phyloP scores from a whole-genome alignment of 129 eudicot genomes.

The Deinandra increscens region DNA sequence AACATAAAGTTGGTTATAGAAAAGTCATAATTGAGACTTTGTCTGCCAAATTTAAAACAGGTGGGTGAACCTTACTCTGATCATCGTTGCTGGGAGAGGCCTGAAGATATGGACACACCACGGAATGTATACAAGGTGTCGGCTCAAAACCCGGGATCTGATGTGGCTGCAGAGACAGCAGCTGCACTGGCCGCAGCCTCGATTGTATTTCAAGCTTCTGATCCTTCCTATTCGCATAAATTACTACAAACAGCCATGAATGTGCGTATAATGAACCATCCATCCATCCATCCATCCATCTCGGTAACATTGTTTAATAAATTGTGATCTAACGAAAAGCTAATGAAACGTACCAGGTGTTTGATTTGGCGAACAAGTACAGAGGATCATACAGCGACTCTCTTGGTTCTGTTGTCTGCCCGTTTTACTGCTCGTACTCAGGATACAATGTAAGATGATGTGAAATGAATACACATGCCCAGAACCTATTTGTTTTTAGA shows the following conservation, averaged over 20 bases:
- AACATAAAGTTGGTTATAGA: too few relatives aligned
- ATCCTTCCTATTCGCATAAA: conserved; percentile 71
- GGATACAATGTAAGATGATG: conserved; percentile 68
- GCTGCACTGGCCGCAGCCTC: conserved; percentile 95
- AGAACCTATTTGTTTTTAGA: not conserved
- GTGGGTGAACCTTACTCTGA: conserved; percentile 81
- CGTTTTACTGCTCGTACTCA: conserved; percentile 93
- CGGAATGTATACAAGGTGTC: conserved; percentile 78
- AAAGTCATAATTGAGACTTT: too few relatives aligned
- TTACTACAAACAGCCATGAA: conserved; percentile 61
- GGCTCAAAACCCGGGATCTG: conserved; percentile 83
- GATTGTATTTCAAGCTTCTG: conserved; percentile 71
- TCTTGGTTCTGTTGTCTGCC: conserved; percentile 73
- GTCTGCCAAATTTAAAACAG: conserved; percentile 27
- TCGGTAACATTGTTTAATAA: not conserved
- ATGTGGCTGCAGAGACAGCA: conserved; percentile 95
- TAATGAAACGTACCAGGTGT: conserved; percentile 52
- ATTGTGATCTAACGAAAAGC: not conserved
- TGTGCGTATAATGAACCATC: conserved; percentile 41
- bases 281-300: too few relatives aligned
- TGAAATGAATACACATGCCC: not conserved
- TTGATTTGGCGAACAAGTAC: conserved; percentile 73
- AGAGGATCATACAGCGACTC: conserved; percentile 89
- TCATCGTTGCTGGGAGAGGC: conserved; percentile 92
- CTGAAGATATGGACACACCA: conserved; percentile 96